Evolutionary conservation across 345 rosid species (phyloP).

Genomic region (Diplotaxis tenuifolia): DNA sequence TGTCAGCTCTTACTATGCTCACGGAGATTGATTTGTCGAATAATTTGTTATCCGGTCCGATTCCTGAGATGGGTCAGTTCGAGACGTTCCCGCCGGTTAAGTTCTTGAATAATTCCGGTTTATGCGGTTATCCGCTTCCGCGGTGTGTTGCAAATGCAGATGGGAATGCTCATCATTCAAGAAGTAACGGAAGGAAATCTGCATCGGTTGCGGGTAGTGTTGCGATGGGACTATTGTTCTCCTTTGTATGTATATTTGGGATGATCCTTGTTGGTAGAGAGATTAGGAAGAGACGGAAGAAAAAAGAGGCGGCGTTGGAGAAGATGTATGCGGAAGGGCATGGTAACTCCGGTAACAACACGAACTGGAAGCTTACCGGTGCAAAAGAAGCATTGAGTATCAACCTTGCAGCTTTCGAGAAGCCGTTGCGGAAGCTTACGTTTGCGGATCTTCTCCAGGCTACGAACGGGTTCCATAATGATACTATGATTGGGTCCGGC

Average conservation of each 20-base stretch:
- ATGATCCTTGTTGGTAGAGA: slow-evolving; percentile 61
- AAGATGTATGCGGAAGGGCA: slow-evolving; percentile 49
- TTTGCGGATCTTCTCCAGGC: slow-evolving; percentile 93
- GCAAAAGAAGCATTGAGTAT: slow-evolving; percentile 80
- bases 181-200: slow-evolving; percentile 47
- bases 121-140: slow-evolving; percentile 79
- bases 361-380: slow-evolving; percentile 69
- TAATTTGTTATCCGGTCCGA: slow-evolving; percentile 64
- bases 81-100: slow-evolving; percentile 62
- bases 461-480: slow-evolving; percentile 78
- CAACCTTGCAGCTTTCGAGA: slow-evolving; percentile 78
- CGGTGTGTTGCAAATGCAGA: slow-evolving; percentile 39
- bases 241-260: slow-evolving; percentile 69
- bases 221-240: slow-evolving; percentile 82
- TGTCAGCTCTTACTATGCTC: slow-evolving; percentile 57
- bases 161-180: slow-evolving; percentile 43
- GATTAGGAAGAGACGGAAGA: slow-evolving; percentile 63
- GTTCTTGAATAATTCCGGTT: slow-evolving; percentile 74
- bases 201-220: slow-evolving; percentile 68
- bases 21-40: slow-evolving; percentile 71
- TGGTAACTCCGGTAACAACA: slow-evolving; percentile 54
- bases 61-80: slow-evolving; percentile 79
- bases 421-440: slow-evolving; percentile 78
- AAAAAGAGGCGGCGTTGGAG: slow-evolving; percentile 59
- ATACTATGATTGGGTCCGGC: slow-evolving; percentile 87